Evolutionary conservation across 2,329 filamentous ascomycete genomes (phyloP), one percentile per base, ranked within the genome.

Genomic region (Ophiostoma perfectum): DNA sequence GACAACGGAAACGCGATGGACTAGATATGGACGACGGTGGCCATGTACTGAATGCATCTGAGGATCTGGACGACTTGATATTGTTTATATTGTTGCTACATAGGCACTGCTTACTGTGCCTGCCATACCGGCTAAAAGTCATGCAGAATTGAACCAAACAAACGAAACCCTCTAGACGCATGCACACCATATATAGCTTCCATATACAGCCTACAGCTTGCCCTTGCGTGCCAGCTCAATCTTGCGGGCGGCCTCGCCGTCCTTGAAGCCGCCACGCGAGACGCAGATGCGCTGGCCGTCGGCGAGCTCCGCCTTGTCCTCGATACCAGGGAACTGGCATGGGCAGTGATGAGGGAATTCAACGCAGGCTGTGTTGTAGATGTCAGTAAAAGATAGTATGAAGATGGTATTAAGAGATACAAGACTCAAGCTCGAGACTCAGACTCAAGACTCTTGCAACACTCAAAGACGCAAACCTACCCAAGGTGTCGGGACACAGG

Each of bases 261-360:
- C 82, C 75, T 87, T 88, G 79, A 88, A 93, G 0, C 91, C 91
- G 1, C 90, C 90, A 75, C 88, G 92, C 62, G 88, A 91, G 0
- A 90, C 82, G 75, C 91, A 95, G 64, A 93, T 81, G 55, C 89
- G 85, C 73, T 87, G 86, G 0, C 91, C 91, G 4, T 93, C 90
- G 5, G 83, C 86, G 42, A 88, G 74, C 78, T 90, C 91, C 71
- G 92, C 86, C 76, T 95, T 95, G 73, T 94, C 91, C 75, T 94
- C 88, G 71, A 90, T 82, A 8, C 82, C 79, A 1, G 90, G 88
- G 81, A 90, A 96, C 1, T 92, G 84, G 80, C 95, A 99, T 41
- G 95, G 95, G 79, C 95, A 99, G 80, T 99, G 95, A 78, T 98
- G 94, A 1, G 95, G 93, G 80, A 96, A 95, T 77, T 96, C 90